Conservation (phyloP, 352 stramenopile genomes). For the Phytophthora pistaciae region DNA sequence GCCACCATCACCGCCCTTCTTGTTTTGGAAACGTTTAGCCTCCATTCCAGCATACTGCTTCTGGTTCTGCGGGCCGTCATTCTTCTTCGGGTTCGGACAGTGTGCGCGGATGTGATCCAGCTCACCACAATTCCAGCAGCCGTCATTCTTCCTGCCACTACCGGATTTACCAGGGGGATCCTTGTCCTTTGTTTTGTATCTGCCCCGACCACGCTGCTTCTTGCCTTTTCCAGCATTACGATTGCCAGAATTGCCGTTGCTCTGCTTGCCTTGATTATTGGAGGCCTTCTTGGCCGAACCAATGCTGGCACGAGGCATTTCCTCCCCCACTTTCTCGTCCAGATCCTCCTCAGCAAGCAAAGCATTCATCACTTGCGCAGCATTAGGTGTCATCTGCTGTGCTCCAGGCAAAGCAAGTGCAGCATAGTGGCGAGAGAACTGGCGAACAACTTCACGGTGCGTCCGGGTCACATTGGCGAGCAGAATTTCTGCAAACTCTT, state of each 20-base stretch:
- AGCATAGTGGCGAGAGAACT: neutral
- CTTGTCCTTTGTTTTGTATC: neutral
- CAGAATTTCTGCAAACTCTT: neutral
- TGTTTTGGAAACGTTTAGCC: neutral
- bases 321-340: neutral
- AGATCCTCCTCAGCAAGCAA: neutral
- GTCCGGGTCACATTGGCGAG: neutral
- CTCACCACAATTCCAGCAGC: neutral
- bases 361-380: neutral
- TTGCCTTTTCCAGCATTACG: neutral
- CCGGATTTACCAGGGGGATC: neutral
- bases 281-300: neutral
- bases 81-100: neutral
- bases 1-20: neutral
- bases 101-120: neutral
- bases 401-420: slow-evolving; percentile 1
- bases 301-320: neutral
- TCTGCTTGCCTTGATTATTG: neutral
- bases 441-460: neutral
- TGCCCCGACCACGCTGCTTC: neutral
- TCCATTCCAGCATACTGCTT: neutral
- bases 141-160: neutral
- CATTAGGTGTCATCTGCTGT: neutral
- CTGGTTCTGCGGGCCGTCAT: neutral
- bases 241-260: neutral